Percentiles rank a stretch among this genome's conserved stretches.
These are phyloP conservation scores for Sporothrix luriei DNA, from an alignment of 2,329 filamentous ascomycete species.

Conservation along the genomic window DNA sequence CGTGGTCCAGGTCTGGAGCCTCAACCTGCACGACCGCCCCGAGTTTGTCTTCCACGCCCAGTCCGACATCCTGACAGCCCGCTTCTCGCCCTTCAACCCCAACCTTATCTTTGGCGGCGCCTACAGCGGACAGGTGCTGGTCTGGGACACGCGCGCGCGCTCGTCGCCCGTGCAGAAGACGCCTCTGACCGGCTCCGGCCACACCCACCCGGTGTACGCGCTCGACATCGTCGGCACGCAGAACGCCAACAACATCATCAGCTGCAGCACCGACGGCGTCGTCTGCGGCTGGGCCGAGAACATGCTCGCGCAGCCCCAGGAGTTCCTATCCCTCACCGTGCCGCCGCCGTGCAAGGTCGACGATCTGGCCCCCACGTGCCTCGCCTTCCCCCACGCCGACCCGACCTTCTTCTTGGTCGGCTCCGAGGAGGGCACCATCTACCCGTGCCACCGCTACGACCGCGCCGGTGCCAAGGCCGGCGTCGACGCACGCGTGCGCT, in stretches of 20 bases:
- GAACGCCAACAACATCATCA: conserved; percentile 98
- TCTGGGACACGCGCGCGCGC: conserved; percentile 94
- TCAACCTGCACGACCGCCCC: conserved; percentile 88
- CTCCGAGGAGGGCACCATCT: conserved; percentile 94
- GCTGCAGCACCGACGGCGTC: conserved; percentile 92
- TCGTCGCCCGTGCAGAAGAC: conserved; percentile 93
- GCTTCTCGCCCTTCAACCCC: conserved; percentile 98
- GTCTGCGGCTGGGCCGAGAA: conserved; percentile 98
- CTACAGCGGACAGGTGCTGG: conserved; percentile 92
- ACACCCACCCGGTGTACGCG: conserved; percentile 95
- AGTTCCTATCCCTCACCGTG: conserved; percentile 83
- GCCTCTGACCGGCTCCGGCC: conserved; percentile 88
- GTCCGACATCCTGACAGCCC: conserved; percentile 91
- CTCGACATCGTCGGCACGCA: conserved; percentile 96
- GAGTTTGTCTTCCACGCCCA: conserved; percentile 97
- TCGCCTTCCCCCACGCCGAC: conserved; percentile 92
- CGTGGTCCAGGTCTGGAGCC: conserved; percentile 94
- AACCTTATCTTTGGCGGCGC: conserved; percentile 95
- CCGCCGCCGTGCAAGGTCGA: conserved; percentile 88
- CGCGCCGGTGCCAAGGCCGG: conserved; percentile 95
- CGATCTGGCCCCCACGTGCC: conserved; percentile 90
- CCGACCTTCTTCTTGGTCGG: conserved; percentile 97
- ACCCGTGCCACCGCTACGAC: conserved; percentile 95
- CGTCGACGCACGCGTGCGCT: conserved; percentile 84
- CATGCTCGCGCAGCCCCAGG: conserved; percentile 95